Evolutionary conservation across 768 basidiomycete genomes (phyloP), one percentile per base, ranked within the genome.

Genomic region (Psilocybe cyanescens): DNA sequence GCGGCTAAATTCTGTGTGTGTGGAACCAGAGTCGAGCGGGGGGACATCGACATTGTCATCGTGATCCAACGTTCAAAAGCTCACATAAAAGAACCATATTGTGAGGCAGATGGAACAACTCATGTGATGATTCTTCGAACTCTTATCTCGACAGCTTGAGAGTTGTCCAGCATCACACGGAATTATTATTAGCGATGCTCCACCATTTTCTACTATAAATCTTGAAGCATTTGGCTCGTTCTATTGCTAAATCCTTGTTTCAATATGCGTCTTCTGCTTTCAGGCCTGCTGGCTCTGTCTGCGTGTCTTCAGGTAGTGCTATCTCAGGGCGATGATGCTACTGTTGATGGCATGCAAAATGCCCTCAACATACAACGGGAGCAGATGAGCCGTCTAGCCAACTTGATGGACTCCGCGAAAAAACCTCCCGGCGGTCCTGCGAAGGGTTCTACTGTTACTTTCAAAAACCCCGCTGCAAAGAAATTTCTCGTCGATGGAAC

Each of bases 391-490:
- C 72, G 80, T 14, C 62, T 83, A 66, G 69, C 63, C 39, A 71
- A 76, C 48, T 78, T 82, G 55, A 63, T 82, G 31, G 76, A 71
- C 24, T 73, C 79, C 16, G 61, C 68, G 11, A 55, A 45, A 6
- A 17, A 33, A 30, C 65, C 62, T 37, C 60, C 62, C 19, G 55
- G 59, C 12, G 47, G 46, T 41, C 58, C 60, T 41, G 57, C 55
- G 3, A 71, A 69, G 58, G 66, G 63, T 8, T 74, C 78, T 6
- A 74, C 75, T 52, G 83, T 90, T 61, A 87, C 84, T 0, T 91
- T 90, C 71, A 71, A 76, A 6, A 88, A 90, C 66, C 86, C 87
- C 35, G 81, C 76, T 28, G 88, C 88, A 2, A 76, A 83, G 19
- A 61, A 78, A 57, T 83, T 81, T 62, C 74, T 78, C 17, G 81